A percentile compares a stretch with the other conserved stretches of the same genome.
These are phyloP conservation scores for Coemansia sp. DNA, from an alignment of 192 early-diverging fungal species.

Conservation along the genomic window DNA sequence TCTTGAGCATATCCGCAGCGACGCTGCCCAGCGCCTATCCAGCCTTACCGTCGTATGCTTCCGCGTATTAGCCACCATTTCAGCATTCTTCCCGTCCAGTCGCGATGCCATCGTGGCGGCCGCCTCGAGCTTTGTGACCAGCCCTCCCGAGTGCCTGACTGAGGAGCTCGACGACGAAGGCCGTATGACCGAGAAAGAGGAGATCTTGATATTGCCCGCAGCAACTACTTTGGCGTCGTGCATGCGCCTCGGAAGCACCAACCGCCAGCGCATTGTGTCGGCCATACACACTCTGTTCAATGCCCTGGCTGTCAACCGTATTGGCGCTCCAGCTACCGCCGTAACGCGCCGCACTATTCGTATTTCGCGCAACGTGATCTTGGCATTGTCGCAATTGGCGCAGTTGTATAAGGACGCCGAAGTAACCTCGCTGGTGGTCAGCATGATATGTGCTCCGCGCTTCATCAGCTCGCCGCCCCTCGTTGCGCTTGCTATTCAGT, in stretches of 20 bases:
- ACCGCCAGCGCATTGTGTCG: slow-evolving; percentile 16
- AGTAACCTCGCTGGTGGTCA: slow-evolving; percentile 61
- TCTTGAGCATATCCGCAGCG: slow-evolving; percentile 32
- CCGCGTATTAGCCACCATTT: slow-evolving; percentile 34
- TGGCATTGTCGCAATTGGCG: slow-evolving; percentile 36
- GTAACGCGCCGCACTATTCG: slow-evolving; percentile 14
- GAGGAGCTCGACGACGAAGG: slow-evolving; percentile 14
- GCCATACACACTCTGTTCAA: slow-evolving; percentile 41
- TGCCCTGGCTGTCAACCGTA: slow-evolving; percentile 26
- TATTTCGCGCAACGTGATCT: slow-evolving; percentile 40
- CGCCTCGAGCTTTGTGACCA: slow-evolving; percentile 27
- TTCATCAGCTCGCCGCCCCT: slow-evolving; percentile 50
- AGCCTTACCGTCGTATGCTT: slow-evolving; percentile 37
- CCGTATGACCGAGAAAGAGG: slow-evolving; percentile 8
- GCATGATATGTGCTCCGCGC: slow-evolving; percentile 64
- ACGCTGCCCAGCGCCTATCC: slow-evolving; percentile 17
- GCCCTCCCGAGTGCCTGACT: slow-evolving; percentile 20
- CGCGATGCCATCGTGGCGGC: slow-evolving; percentile 14
- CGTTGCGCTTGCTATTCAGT: slow-evolving; percentile 55
- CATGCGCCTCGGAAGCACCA: neutral
- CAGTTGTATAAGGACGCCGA: slow-evolving; percentile 38
- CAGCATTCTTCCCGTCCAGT: slow-evolving; percentile 30
- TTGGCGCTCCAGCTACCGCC: neutral
- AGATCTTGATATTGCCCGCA: slow-evolving; percentile 23
- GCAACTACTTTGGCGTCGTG: slow-evolving; percentile 34